Percentiles rank a stretch among this genome's conserved stretches.
Conservation (phyloP, 495 filamentous ascomycete species). For the Pseudevernia furfuracea region DNA sequence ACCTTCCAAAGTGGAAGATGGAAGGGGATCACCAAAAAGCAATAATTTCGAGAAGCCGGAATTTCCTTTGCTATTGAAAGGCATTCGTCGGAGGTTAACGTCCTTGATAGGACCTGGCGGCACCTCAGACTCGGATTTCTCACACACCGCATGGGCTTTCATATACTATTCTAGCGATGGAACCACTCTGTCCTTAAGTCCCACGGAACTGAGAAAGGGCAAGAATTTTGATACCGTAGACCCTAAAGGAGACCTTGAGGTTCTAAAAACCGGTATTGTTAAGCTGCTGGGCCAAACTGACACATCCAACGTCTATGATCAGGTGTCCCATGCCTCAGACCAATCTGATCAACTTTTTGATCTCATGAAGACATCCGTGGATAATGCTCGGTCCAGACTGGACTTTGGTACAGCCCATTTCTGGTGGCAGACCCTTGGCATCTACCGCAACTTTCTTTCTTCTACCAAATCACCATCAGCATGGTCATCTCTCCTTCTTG, state of each 20-base stretch:
- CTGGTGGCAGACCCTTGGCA: slow-evolving; percentile 19
- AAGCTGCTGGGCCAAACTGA: slow-evolving; percentile 77
- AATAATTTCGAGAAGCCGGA: background rate
- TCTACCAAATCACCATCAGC: background rate
- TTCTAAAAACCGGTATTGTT: slow-evolving; percentile 70
- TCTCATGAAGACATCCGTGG: slow-evolving; percentile 13
- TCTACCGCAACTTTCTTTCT: slow-evolving; percentile 6
- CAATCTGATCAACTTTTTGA: slow-evolving; percentile 7
- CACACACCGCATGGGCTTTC: slow-evolving; percentile 1
- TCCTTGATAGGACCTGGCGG: background rate
- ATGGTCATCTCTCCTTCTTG: background rate
- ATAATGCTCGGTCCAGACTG: slow-evolving; percentile 6
- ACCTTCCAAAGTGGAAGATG: background rate
- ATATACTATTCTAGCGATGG: slow-evolving; percentile 13
- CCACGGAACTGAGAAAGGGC: slow-evolving; percentile 24
- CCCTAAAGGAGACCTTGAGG: slow-evolving; percentile 47
- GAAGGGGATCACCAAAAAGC: background rate
- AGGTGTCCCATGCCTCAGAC: background rate
- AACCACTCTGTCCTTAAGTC: slow-evolving; percentile 43
- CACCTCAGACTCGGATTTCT: background rate
- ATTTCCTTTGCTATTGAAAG: background rate
- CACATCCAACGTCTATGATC: slow-evolving; percentile 30
- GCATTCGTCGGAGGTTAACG: background rate
- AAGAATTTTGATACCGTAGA: background rate
- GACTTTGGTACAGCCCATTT: slow-evolving; percentile 17